Conservation (phyloP, 2,329 filamentous ascomycete genomes). For the Biscogniauxia marginata region DNA sequence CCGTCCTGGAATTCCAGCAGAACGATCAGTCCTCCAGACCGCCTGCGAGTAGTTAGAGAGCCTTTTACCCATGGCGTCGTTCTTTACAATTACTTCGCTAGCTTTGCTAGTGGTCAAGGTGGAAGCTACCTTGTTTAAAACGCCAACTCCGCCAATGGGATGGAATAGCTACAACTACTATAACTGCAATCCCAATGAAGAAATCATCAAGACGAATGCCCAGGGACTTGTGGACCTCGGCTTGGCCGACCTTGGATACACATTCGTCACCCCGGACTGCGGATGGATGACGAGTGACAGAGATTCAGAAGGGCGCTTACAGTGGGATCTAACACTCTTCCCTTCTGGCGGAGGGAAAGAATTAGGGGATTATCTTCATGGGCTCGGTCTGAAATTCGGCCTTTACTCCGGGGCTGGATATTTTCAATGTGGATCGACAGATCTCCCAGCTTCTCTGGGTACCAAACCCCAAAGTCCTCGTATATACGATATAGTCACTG, state of each 20-base stretch:
- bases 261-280: slow-evolving; percentile 56
- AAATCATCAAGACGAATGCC: slow-evolving; percentile 50
- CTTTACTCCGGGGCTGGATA: slow-evolving; percentile 53
- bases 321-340: slow-evolving; percentile 50
- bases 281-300: slow-evolving; percentile 49
- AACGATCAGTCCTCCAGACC: not conserved
- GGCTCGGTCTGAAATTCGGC: slow-evolving; percentile 49
- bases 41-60: not conserved
- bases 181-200: slow-evolving; percentile 47
- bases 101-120: slow-evolving; percentile 13
- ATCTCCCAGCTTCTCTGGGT: slow-evolving; percentile 45
- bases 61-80: slow-evolving; percentile 3
- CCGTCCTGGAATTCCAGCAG: not conserved
- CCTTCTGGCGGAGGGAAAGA: slow-evolving; percentile 47
- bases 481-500: not conserved
- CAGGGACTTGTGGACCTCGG: slow-evolving; percentile 52
- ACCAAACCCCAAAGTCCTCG: slow-evolving; percentile 1
- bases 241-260: slow-evolving; percentile 52
- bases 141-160: slow-evolving; percentile 43
- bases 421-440: slow-evolving; percentile 42
- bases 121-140: slow-evolving; percentile 20
- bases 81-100: not conserved
- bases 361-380: slow-evolving; percentile 48
- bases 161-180: slow-evolving; percentile 63
- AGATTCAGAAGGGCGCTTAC: slow-evolving; percentile 43